phyloP scores from a whole-genome alignment of 805 yeast species.

The Myxozyma melibiosi region DNA sequence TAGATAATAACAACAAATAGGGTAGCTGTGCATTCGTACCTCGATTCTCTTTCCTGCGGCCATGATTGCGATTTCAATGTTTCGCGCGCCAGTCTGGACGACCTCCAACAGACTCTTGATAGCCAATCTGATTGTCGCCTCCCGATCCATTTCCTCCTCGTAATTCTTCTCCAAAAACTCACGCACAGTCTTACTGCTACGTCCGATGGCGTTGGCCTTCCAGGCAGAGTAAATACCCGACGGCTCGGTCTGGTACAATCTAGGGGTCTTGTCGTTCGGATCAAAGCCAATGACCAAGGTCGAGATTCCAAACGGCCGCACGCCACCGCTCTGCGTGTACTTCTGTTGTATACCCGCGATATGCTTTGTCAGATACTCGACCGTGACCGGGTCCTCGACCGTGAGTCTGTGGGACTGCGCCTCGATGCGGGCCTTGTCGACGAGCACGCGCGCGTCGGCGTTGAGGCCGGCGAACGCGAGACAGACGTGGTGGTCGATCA shows the following conservation, averaged over 20 bases:
- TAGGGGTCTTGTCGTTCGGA: constrained; percentile 76
- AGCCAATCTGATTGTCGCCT: constrained; percentile 75
- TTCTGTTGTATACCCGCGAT: constrained; percentile 98
- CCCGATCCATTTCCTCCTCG: constrained; percentile 59
- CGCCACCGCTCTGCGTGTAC: constrained; percentile 98
- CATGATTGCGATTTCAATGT: constrained; percentile 89
- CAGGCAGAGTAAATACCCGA: constrained; percentile 96
- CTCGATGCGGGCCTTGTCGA: constrained; percentile 93
- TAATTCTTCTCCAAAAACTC: constrained; percentile 93
- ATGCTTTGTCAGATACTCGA: constrained; percentile 89
- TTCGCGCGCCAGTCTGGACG: constrained; percentile 96
- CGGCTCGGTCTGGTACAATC: constrained; percentile 92
- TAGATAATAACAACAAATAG: background rate
- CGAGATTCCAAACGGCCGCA: constrained; percentile 95
- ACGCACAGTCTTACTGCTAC: constrained; percentile 91
- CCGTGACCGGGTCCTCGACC: constrained; percentile 89
- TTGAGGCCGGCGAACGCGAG: constrained; percentile 96
- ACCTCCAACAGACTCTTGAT: constrained; percentile 89
- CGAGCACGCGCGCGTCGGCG: constrained; percentile 95
- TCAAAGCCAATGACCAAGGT: constrained; percentile 96
- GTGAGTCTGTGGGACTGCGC: constrained; percentile 93
- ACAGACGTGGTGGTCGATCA: constrained; percentile 85
- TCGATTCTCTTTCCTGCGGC: constrained; percentile 65
- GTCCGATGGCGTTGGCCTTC: constrained; percentile 97
- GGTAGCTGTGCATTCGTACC: constrained; percentile 16